Percentiles rank a stretch among this genome's conserved stretches.
Evolutionary conservation across 495 filamentous ascomycete species (phyloP).

Genomic region (Aspergillus sclerotiicarbonarius): DNA sequence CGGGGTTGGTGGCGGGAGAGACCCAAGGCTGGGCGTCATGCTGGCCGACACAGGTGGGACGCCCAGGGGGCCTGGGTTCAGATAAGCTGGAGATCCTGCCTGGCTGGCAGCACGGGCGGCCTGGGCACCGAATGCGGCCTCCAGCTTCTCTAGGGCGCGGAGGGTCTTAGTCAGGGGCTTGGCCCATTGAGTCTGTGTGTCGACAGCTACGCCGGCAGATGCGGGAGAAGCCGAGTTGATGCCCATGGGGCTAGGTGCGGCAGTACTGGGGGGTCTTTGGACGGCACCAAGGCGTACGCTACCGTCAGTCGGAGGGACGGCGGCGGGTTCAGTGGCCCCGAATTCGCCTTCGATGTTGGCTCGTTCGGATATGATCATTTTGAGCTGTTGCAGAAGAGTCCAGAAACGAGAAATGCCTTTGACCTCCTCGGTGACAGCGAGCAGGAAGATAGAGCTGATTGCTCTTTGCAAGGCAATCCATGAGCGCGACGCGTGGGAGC

Average conservation of each 20-base stretch:
- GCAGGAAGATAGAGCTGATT: slow-evolving; percentile 47
- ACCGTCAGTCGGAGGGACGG: slow-evolving; percentile 9
- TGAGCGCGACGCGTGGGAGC: slow-evolving; percentile 42
- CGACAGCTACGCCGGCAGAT: slow-evolving; percentile 25
- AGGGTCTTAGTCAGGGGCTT: slow-evolving; percentile 47
- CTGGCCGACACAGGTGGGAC: slow-evolving; percentile 23
- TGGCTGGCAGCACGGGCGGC: slow-evolving; percentile 9
- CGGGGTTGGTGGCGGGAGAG: slow-evolving; percentile 45
- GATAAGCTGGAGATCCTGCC: slow-evolving; percentile 17
- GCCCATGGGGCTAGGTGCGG: slow-evolving; percentile 21
- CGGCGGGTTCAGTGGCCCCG: slow-evolving; percentile 9
- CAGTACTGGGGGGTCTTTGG: slow-evolving; percentile 30
- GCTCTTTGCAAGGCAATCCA: slow-evolving; percentile 50
- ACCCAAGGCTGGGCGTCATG: slow-evolving; percentile 39
- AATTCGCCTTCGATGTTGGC: slow-evolving; percentile 38
- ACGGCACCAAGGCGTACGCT: slow-evolving; percentile 27
- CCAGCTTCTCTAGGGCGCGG: slow-evolving; percentile 46
- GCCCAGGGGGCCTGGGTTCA: slow-evolving; percentile 17
- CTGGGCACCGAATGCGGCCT: slow-evolving; percentile 37
- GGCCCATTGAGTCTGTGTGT: slow-evolving; percentile 48
- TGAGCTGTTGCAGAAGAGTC: slow-evolving; percentile 39
- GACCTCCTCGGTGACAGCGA: slow-evolving; percentile 45
- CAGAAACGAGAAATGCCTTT: slow-evolving; percentile 40
- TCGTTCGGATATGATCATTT: slow-evolving; percentile 44
- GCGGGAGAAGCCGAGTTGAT: slow-evolving; percentile 29